A percentile compares a stretch with the other conserved stretches of the same genome.
phyloP scores from a whole-genome alignment of 208 protist species.

The Leishmania guyanensis region DNA sequence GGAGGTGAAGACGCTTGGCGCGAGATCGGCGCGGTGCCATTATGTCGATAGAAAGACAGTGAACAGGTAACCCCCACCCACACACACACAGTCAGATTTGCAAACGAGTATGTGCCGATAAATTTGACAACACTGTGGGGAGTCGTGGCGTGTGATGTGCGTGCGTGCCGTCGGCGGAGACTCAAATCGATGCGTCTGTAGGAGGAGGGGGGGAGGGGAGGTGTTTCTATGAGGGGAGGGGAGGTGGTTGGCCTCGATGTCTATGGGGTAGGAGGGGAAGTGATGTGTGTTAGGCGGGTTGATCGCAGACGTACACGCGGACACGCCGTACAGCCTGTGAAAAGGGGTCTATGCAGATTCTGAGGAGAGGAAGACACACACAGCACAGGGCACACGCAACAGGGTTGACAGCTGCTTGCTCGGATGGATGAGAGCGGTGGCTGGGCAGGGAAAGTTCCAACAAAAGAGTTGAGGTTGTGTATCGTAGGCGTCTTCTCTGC shows the following conservation, averaged over 20 bases:
- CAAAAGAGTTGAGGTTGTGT: not conserved
- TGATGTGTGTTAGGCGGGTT: not conserved
- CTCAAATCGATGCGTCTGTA: not conserved
- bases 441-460: not conserved
- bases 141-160: not conserved
- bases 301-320: not conserved
- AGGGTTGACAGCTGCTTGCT: not conserved
- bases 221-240: not conserved
- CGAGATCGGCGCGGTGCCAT: constrained; percentile 19
- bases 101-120: not conserved
- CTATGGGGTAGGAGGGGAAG: not conserved
- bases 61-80: not conserved
- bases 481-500: not conserved
- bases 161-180: not conserved
- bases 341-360: not conserved
- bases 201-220: not conserved
- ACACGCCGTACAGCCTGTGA: not conserved
- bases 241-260: not conserved
- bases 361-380: not conserved
- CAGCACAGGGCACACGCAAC: not conserved
- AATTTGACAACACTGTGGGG: no score
- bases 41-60: not conserved
- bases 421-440: not conserved
- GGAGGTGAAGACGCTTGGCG: constrained; percentile 20
- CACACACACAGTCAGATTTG: not conserved